Evolutionary conservation across 1,139 yeast species (phyloP).

Genomic region (Pichia sp.): DNA sequence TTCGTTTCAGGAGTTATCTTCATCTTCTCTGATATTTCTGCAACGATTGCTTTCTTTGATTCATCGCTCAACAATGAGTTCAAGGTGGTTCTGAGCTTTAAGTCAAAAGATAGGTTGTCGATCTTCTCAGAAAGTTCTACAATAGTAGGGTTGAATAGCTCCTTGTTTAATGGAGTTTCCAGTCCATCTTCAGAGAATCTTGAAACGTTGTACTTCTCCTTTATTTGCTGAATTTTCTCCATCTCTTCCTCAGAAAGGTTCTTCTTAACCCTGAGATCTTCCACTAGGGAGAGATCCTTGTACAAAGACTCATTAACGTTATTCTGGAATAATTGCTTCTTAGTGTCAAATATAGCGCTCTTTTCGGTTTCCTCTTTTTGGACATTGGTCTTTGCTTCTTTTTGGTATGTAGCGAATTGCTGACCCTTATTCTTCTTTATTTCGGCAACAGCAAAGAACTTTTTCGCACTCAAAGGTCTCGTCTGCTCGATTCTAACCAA

Average conservation of each 20-base stretch:
- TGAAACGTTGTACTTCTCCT: slow-evolving; percentile 28
- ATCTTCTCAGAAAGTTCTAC: slow-evolving; percentile 18
- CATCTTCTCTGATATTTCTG: slow-evolving; percentile 14
- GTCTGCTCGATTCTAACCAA: slow-evolving; percentile 88
- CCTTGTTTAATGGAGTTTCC: slow-evolving; percentile 15
- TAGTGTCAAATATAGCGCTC: slow-evolving; percentile 41
- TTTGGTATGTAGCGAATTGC: slow-evolving; percentile 76
- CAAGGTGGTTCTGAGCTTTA: slow-evolving; percentile 15
- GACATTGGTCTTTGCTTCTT: slow-evolving; percentile 63
- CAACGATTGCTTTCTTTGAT: slow-evolving; percentile 11
- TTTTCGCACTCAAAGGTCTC: slow-evolving; percentile 76
- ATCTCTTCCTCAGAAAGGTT: slow-evolving; percentile 34
- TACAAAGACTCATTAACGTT: slow-evolving; percentile 32
- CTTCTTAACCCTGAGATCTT: slow-evolving; percentile 32
- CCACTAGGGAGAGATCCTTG: slow-evolving; percentile 43
- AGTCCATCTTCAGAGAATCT: slow-evolving; percentile 24
- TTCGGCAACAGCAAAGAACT: slow-evolving; percentile 91
- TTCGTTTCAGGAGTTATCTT: slow-evolving; percentile 27
- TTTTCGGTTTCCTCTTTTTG: slow-evolving; percentile 51
- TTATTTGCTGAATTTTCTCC: slow-evolving; percentile 31
- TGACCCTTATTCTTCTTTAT: slow-evolving; percentile 86
- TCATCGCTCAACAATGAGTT: slow-evolving; percentile 16
- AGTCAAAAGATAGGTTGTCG: slow-evolving; percentile 16
- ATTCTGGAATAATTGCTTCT: slow-evolving; percentile 34
- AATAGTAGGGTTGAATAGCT: slow-evolving; percentile 22